Base-by-base conservation (phyloP, 352 stramenopile genomes). In the Globisporangium paroecandrum region DNA sequence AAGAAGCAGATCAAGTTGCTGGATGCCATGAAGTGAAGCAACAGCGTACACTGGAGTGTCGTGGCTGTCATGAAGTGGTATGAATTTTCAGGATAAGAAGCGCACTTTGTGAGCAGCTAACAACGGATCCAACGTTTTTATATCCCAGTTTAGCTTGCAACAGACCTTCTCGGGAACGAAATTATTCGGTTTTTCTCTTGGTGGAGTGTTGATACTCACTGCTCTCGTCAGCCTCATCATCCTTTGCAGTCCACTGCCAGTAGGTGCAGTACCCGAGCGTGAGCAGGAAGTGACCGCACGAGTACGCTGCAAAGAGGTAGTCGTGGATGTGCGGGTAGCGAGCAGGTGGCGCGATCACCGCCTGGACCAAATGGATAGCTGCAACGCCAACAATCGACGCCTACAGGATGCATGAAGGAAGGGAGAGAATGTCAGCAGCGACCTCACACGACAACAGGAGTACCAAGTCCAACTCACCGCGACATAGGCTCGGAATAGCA, bases 1-100 rank as follows among this genome's bases (percentile, higher is more conserved):
- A 93, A 95, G 69, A 89, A 93, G 70, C 79, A 95, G 71, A 83
- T 95, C 65, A 91, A 92, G 72, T 82, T 89, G 43, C 53, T 93
- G 65, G 82, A 89, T 68, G 80, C 71, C 53, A 82, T 63, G 69
- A 90, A 90, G 71, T 90, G 82, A 71, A 4, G 3, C 43, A 51
- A n/a, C 13, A 47, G 41, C 18, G 43, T 12, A 32, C 4, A 32
- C 29, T 32, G 29, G 4, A 8, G 43, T 12, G 43, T 1, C 4
- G 43, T 51, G 43, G 12, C 43, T 51, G 18, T 24, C 18, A 12
- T 22, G 10, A 49, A 22, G 41, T 10, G 20, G 41, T 47, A 49
- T 49, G 15, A 20, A 47, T 32, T 47, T 47, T n/a, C 13, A 49
- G 12, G 41, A 51, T 20, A 51, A 51, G 10, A 20, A 51, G 43